phyloP scores from a whole-genome alignment of 164 flowering plant genomes.

The Stephania japonica region DNA sequence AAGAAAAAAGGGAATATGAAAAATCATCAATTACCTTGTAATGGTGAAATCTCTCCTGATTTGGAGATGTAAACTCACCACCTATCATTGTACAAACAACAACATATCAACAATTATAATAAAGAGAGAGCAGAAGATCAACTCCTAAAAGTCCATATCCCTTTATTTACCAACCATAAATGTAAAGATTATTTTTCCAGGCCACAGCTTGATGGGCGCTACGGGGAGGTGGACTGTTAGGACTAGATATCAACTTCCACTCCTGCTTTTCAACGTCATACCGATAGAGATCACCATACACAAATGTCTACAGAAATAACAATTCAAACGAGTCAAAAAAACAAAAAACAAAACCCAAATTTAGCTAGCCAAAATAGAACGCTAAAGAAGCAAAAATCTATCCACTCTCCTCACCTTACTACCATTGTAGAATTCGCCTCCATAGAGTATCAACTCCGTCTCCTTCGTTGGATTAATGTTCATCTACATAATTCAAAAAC shows the following conservation, averaged over 20 bases:
- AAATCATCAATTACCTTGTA: conserved; percentile 62
- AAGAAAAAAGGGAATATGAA: neutral
- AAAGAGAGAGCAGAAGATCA: neutral
- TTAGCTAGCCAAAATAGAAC: neutral
- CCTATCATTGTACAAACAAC: conserved; percentile 38
- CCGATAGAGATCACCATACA: conserved; percentile 88
- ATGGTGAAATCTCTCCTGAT: conserved; percentile 98
- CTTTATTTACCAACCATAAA: conserved; percentile 77
- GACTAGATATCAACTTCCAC: conserved; percentile 94
- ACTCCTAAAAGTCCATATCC: neutral
- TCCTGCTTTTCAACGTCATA: conserved; percentile 82
- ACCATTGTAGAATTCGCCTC: conserved; percentile 98
- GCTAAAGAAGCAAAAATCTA: neutral
- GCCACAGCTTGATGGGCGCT: conserved; percentile 96
- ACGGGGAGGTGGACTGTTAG: conserved; percentile 99
- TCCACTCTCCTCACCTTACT: conserved; percentile 52
- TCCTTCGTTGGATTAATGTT: conserved; percentile 85
- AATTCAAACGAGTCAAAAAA: neutral
- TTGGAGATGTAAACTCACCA: conserved; percentile 98
- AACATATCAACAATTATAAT: neutral
- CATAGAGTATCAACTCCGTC: conserved; percentile 81
- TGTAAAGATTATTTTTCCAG: conserved; percentile 91
- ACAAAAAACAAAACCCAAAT: neutral
- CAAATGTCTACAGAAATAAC: conserved; percentile 65
- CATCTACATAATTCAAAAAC: conserved; percentile 38